A percentile compares a stretch with the other conserved stretches of the same genome.
These are phyloP conservation scores for Komagataella phaffii DNA, from an alignment of 805 yeast species.

Conservation along the genomic window DNA sequence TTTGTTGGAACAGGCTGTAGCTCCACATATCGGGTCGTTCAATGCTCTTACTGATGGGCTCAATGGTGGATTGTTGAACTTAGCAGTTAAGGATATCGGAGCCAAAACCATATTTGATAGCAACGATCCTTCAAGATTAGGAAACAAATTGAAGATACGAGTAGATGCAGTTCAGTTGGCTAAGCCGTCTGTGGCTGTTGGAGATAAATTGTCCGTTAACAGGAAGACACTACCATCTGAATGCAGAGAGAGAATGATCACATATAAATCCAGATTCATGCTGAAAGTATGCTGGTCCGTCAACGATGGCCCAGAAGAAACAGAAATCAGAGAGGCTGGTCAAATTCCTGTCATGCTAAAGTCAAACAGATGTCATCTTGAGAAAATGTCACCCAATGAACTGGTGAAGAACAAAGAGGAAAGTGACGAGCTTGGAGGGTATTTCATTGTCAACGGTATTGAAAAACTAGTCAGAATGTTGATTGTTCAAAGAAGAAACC, in stretches of 20 bases:
- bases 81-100: conserved; percentile 85
- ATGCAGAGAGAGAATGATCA: conserved; percentile 78
- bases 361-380: conserved; percentile 84
- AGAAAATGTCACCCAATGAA: conserved; percentile 70
- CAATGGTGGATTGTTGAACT: conserved; percentile 71
- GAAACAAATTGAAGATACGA: conserved; percentile 75
- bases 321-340: conserved; percentile 85
- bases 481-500: conserved; percentile 94
- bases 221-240: conserved; percentile 75
- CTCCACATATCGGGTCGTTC: conserved; percentile 93
- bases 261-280: conserved; percentile 69
- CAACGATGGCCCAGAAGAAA: conserved; percentile 72
- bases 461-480: conserved; percentile 95
- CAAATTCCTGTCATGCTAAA: conserved; percentile 83
- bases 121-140: conserved; percentile 49
- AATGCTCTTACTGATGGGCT: conserved; percentile 88
- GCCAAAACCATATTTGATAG: conserved; percentile 76
- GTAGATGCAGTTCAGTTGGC: conserved; percentile 85
- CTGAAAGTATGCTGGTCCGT: conserved; percentile 76
- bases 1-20: conserved; percentile 74
- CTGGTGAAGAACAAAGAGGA: conserved; percentile 76
- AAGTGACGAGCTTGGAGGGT: conserved; percentile 93
- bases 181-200: conserved; percentile 63
- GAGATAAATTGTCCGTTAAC: conserved; percentile 63
- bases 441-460: conserved; percentile 91